Percentiles rank a stretch among this genome's conserved stretches.
Evolutionary conservation across 441 rosid genomes (phyloP).

Genomic region (Corymbia citriodora): DNA sequence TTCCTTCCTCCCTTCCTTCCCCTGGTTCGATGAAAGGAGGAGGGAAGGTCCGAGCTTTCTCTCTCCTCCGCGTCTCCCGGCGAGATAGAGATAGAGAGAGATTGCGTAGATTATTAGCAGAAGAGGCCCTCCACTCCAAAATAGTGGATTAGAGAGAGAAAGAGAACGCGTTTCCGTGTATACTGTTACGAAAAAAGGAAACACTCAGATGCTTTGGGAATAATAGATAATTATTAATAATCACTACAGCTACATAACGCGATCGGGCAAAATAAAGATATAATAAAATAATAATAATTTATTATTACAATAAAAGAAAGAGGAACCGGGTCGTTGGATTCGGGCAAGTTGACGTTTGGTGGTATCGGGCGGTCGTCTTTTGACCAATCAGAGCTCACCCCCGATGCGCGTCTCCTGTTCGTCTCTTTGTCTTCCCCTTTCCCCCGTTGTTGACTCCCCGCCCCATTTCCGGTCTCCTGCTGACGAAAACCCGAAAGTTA

Average conservation of each 20-base stretch:
- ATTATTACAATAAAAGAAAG: not conserved
- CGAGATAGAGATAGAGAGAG: not conserved
- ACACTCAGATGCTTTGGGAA: not conserved
- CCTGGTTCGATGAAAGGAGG: not conserved
- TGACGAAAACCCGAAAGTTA: not conserved
- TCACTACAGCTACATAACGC: not conserved
- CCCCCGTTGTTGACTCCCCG: not conserved
- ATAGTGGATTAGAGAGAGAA: not conserved
- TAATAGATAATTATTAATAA: not conserved
- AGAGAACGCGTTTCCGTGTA: not conserved
- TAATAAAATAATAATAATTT: not conserved
- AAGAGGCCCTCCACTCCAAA: not conserved
- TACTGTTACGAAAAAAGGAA: not conserved
- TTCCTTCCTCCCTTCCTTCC: not conserved
- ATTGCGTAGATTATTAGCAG: not conserved
- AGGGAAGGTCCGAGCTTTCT: not conserved
- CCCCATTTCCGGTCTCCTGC: not conserved
- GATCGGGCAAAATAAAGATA: not conserved
- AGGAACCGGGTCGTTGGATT: not conserved
- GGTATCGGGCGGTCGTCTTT: not conserved
- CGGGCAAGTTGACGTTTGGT: not conserved
- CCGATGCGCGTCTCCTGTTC: not conserved
- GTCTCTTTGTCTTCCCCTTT: not conserved
- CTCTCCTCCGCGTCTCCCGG: not conserved
- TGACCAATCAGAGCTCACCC: not conserved